Conservation (phyloP, 2,329 filamentous ascomycete species). For the Xylaria sp. region DNA sequence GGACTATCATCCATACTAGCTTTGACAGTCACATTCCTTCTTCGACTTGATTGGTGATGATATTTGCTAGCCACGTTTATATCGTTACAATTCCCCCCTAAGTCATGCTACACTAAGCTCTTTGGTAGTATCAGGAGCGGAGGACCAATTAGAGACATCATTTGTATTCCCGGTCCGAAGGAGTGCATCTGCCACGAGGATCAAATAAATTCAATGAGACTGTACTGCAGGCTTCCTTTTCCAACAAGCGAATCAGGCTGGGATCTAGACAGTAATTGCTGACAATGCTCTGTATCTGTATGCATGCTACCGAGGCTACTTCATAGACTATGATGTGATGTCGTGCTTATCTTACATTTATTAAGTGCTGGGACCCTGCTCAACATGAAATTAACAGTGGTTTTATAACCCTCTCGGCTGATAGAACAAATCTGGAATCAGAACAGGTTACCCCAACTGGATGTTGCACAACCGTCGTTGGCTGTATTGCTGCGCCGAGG, state of each 20-base stretch:
- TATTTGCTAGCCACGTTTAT: background rate
- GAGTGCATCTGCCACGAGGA: background rate
- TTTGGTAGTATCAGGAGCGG: background rate
- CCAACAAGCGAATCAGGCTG: background rate
- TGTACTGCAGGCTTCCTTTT: background rate
- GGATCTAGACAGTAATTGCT: constrained; percentile 22
- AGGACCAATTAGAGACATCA: background rate
- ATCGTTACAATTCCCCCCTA: background rate
- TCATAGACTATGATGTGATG: background rate
- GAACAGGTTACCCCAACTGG: constrained; percentile 12
- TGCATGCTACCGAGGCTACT: background rate
- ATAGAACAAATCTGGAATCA: background rate
- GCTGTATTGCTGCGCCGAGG: background rate
- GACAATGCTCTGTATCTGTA: constrained; percentile 6
- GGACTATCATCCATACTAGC: background rate
- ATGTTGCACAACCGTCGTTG: background rate
- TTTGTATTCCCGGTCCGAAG: background rate
- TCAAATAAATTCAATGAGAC: background rate
- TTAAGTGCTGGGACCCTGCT: constrained; percentile 18
- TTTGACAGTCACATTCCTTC: background rate
- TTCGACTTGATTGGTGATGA: background rate
- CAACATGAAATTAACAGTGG: constrained; percentile 1
- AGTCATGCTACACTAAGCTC: background rate
- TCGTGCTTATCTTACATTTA: constrained; percentile 30
- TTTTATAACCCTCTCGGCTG: constrained; percentile 13